These are phyloP conservation scores for Cladophialophora carrionii DNA, from an alignment of 2,329 filamentous ascomycete genomes.

Conservation along the genomic window DNA sequence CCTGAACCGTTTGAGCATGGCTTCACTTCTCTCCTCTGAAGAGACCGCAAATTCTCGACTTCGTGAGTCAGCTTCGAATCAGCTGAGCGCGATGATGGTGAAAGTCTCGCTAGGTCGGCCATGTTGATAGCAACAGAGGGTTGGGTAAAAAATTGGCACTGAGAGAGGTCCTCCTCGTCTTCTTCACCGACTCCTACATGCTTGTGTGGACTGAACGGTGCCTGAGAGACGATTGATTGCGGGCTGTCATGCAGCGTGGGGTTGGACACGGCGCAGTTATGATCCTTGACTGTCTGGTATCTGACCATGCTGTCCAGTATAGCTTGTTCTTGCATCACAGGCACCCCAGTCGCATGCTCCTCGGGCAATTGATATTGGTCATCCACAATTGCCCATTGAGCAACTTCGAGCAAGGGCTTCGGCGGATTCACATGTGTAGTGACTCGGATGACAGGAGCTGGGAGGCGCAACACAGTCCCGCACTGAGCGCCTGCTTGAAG, in stretches of 20 bases:
- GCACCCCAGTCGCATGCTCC: background rate
- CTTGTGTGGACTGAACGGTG: conserved; percentile 2
- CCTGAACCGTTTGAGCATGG: background rate
- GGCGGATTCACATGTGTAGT: conserved; percentile 18
- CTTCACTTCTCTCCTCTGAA: background rate
- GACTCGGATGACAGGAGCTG: conserved; percentile 15
- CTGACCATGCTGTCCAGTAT: conserved; percentile 13
- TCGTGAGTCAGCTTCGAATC: background rate
- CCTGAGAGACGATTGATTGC: conserved; percentile 22
- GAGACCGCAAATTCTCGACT: background rate
- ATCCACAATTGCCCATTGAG: conserved; percentile 3
- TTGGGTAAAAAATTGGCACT: conserved; percentile 19
- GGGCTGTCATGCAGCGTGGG: conserved; percentile 13
- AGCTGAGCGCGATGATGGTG: background rate
- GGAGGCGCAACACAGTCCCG: background rate
- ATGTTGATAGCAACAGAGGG: background rate
- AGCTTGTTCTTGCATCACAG: conserved; percentile 5
- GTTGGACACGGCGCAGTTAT: background rate
- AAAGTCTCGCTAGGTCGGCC: too few species aligned
- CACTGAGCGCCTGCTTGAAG: background rate
- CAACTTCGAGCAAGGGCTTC: conserved; percentile 6
- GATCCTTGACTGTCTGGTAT: conserved; percentile 3
- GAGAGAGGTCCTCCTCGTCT: conserved; percentile 4
- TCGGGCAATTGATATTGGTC: background rate
- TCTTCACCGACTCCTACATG: conserved; percentile 7